These are phyloP conservation scores for Polytrichum commune DNA, from an alignment of 225 moss, liverwort and hornwort species.

Conservation along the genomic window DNA sequence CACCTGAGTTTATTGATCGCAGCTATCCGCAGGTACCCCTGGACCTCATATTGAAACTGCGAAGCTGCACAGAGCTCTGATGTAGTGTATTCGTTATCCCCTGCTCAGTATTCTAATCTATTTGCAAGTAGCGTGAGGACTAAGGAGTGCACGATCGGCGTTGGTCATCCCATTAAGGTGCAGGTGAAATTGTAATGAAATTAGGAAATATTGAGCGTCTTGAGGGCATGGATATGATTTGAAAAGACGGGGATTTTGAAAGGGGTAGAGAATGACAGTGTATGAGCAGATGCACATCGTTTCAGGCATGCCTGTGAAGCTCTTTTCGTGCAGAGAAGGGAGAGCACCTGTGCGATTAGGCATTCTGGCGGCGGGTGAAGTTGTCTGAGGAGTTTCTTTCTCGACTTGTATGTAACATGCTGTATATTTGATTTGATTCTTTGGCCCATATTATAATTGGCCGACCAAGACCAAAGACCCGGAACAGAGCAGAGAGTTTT, in stretches of 20 bases:
- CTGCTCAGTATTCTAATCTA: too few relatives aligned
- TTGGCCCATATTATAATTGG: background rate
- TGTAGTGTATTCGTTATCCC: too few relatives aligned
- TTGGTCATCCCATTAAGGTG: too few relatives aligned
- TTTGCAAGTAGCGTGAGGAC: too few relatives aligned
- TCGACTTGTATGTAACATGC: slow-evolving; percentile 12
- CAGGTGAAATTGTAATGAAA: too few relatives aligned
- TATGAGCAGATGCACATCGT: slow-evolving; percentile 62
- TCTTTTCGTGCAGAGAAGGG: slow-evolving; percentile 47
- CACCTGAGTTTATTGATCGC: too few relatives aligned
- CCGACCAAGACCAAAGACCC: background rate
- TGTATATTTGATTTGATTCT: background rate
- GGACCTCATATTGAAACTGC: too few relatives aligned
- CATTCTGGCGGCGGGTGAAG: slow-evolving; percentile 15
- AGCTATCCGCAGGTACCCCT: too few relatives aligned
- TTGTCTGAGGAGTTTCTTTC: background rate
- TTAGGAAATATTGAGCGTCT: too few relatives aligned
- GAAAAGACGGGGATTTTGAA: background rate
- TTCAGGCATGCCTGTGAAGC: slow-evolving; percentile 49
- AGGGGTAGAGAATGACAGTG: slow-evolving; percentile 55
- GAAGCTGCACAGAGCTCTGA: too few relatives aligned
- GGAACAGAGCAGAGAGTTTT: slow-evolving; percentile 16
- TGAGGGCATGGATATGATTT: too few relatives aligned
- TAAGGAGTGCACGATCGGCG: too few relatives aligned
- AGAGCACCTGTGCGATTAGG: slow-evolving; percentile 61